These are phyloP conservation scores for Jimgerdemannia flammicorona DNA, from an alignment of 192 early-diverging fungal genomes.

Conservation along the genomic window DNA sequence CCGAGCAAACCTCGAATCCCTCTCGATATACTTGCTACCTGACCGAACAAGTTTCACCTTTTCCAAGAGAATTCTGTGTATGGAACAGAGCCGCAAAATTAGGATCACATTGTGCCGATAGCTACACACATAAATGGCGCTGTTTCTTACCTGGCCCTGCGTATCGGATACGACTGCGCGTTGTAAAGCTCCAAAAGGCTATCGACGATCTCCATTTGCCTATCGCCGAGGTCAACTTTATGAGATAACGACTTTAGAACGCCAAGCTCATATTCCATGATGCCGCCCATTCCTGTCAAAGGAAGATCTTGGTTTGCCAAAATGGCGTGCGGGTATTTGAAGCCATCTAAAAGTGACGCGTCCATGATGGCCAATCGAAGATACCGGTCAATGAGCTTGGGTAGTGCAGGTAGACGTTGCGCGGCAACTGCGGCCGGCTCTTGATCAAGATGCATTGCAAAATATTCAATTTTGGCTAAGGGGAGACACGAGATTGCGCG, in stretches of 20 bases:
- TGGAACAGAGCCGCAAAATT: background rate
- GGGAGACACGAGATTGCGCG: constrained; percentile 7
- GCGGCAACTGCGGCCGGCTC: constrained; percentile 4
- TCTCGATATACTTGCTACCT: background rate
- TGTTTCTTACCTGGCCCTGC: constrained; percentile 26
- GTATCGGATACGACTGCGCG: constrained; percentile 25
- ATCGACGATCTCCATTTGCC: constrained; percentile 23
- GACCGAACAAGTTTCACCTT: constrained; percentile 10
- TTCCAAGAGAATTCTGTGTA: constrained; percentile 12
- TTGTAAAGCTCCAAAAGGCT: constrained; percentile 25
- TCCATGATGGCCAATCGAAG: constrained; percentile 6
- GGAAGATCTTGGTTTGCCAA: background rate
- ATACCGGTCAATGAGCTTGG: constrained; percentile 20
- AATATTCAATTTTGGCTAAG: constrained; percentile 1
- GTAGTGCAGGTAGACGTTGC: constrained; percentile 3
- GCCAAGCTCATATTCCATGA: constrained; percentile 14
- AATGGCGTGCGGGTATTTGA: constrained; percentile 2
- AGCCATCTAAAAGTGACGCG: background rate
- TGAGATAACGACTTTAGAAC: constrained; percentile 5
- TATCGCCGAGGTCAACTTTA: background rate
- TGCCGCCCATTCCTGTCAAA: constrained; percentile 7
- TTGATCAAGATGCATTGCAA: background rate
- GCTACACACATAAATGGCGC: background rate
- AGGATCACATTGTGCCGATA: background rate
- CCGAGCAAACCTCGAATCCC: constrained; percentile 12